Base-by-base conservation (phyloP, 1,139 yeast species). In the Geotrichum restrictum region DNA sequence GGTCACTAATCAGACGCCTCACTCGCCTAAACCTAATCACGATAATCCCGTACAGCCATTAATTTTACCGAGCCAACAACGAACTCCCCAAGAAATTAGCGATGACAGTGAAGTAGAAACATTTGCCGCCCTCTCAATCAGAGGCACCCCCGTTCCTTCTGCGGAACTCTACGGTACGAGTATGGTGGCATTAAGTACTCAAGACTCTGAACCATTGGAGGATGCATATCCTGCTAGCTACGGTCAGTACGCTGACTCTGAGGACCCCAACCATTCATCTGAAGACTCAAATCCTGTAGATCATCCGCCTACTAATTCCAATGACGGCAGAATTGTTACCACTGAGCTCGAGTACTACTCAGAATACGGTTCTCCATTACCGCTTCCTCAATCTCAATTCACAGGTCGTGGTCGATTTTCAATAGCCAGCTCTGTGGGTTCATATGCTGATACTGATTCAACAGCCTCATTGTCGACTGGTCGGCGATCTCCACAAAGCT, bases 401-500 rank as follows among this genome's bases (percentile, higher is more conserved):
- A 18, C 18, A 14, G 14, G 43, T 5, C 31, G 16, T 10, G 43
- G 34, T 13, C 33, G 45, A 10, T 19, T 18, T n/a, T 16, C 19
- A 10, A 4, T 27, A 16, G 14, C 34, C 8, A 41, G 19, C 31
- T 44, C 48, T 10, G 33, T 44, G 8, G 18, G 43, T 3, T 44
- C 49, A 1, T 40, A 39, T 34, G 49, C 43, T 3, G 50, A 46
- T 11, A 45, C 53, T 10, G 53, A 45, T 21, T 48, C 48, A 10
- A 34, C 53, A n/a, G 53, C 53, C 13, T 44, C 49, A 7, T 43
- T 50, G 19, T 45, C 49, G 1, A 50, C 53, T n/a, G 53, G 53
- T 6, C 24, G 53, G 16, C 41, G 24, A 3, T 45, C 53, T 8
- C 50, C 53, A 3, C 50, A 50, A 31, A 50, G 53, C 27, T 50